phyloP scores from a whole-genome alignment of 2,329 filamentous ascomycete genomes.

The Thielaviopsis ethacetica region DNA sequence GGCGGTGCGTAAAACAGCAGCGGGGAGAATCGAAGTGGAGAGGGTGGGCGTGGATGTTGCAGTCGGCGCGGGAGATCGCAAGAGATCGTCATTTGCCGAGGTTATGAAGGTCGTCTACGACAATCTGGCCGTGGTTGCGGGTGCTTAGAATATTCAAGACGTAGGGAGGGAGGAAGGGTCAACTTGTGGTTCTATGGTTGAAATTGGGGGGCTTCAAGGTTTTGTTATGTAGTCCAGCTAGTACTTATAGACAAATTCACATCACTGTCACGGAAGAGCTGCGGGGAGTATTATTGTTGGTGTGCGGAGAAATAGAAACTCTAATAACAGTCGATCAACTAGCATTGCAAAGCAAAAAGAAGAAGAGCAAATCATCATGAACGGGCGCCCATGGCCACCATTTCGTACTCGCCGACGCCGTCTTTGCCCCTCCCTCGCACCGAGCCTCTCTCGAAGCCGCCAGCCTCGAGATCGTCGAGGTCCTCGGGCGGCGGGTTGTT shows the following conservation, averaged over 20 bases:
- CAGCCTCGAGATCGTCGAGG: slow-evolving; percentile 24
- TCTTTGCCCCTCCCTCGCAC: slow-evolving; percentile 37
- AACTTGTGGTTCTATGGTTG: neutral
- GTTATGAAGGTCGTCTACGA: slow-evolving; percentile 89
- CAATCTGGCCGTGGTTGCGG: slow-evolving; percentile 77
- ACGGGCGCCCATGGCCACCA: slow-evolving; percentile 34
- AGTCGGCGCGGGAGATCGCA: slow-evolving; percentile 14
- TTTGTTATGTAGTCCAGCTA: too few relatives aligned
- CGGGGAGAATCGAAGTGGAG: slow-evolving; percentile 80
- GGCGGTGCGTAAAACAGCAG: slow-evolving; percentile 72
- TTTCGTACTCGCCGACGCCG: slow-evolving; percentile 46
- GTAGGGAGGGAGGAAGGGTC: neutral
- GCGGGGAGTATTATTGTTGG: too few relatives aligned
- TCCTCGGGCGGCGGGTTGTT: slow-evolving; percentile 11
- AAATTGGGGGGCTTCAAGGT: neutral
- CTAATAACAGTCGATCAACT: neutral
- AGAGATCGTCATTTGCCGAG: slow-evolving; percentile 58
- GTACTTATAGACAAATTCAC: too few relatives aligned
- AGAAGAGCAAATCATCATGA: neutral
- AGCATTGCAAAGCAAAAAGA: neutral
- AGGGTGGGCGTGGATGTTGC: slow-evolving; percentile 38
- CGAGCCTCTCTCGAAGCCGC: slow-evolving; percentile 32
- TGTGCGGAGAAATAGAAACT: neutral
- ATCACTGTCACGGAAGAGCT: neutral
- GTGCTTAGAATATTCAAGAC: neutral